These are phyloP conservation scores for Xylariales sp. DNA, from an alignment of 2,329 filamentous ascomycete species.

Conservation along the genomic window DNA sequence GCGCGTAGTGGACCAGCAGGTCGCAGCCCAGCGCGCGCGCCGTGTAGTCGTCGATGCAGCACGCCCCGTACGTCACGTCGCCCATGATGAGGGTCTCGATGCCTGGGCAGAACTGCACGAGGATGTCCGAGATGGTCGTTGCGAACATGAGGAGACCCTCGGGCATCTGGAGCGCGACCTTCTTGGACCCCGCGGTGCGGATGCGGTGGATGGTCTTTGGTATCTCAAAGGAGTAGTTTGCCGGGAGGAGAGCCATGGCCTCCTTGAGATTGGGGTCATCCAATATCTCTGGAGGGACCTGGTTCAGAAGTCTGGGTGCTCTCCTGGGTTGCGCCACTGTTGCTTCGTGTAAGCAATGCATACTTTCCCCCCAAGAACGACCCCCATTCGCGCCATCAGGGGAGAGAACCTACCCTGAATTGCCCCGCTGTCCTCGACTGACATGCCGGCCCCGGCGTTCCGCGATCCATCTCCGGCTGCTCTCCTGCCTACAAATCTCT, in stretches of 20 bases:
- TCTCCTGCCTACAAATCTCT: constrained; percentile 83
- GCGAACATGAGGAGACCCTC: constrained; percentile 94
- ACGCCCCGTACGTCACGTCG: constrained; percentile 96
- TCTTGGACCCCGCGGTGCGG: constrained; percentile 71
- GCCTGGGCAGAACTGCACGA: constrained; percentile 88
- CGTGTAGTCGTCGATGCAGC: constrained; percentile 98
- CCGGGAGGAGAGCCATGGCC: constrained; percentile 79
- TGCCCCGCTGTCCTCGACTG: constrained; percentile 56
- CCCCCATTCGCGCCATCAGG: no score
- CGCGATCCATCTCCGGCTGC: constrained; percentile 60
- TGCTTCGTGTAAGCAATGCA: constrained; percentile 5
- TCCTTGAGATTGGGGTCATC: constrained; percentile 81
- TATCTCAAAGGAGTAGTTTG: constrained; percentile 98
- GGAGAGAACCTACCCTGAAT: constrained; percentile 56
- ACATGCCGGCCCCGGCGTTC: constrained; percentile 26
- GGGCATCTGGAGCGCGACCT: constrained; percentile 92
- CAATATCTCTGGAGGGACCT: constrained; percentile 82
- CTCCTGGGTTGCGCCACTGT: constrained; percentile 68
- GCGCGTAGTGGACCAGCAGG: constrained; percentile 91
- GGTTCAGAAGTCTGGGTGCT: constrained; percentile 78
- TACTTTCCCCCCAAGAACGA: no score
- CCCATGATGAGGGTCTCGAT: constrained; percentile 97
- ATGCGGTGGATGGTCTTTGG: constrained; percentile 97
- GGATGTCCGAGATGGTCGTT: constrained; percentile 94
- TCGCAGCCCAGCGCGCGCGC: constrained; percentile 92